These are phyloP conservation scores for Xylaria sp. DNA, from an alignment of 495 filamentous ascomycete species.

Conservation along the genomic window DNA sequence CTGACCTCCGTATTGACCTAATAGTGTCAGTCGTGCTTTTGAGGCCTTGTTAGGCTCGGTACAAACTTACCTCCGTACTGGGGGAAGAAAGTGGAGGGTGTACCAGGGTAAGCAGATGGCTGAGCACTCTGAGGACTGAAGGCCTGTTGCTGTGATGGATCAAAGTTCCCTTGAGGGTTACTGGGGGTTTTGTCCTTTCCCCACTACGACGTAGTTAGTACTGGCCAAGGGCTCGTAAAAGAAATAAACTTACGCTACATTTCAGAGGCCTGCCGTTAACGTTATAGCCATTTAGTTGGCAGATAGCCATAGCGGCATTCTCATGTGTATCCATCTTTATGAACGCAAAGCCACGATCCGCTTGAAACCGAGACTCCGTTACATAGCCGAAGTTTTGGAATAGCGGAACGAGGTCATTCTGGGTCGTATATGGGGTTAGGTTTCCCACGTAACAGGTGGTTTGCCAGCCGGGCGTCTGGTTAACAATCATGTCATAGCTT, in stretches of 20 bases:
- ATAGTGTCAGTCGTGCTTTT: constrained; percentile 33
- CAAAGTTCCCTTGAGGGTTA: constrained; percentile 71
- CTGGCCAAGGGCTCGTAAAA: not conserved
- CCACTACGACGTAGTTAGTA: constrained; percentile 67
- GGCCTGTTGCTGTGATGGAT: constrained; percentile 74
- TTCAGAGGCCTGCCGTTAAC: constrained; percentile 97
- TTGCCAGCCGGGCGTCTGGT: constrained; percentile 98
- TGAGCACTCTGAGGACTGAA: constrained; percentile 70
- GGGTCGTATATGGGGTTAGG: constrained; percentile 95
- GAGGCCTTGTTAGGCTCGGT: constrained; percentile 51
- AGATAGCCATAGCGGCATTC: constrained; percentile 98
- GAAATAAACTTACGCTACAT: constrained; percentile 81
- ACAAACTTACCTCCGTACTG: constrained; percentile 82
- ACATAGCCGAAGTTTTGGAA: constrained; percentile 99
- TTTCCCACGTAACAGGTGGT: constrained; percentile 99
- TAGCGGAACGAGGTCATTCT: constrained; percentile 91
- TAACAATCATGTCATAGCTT: constrained; percentile 97
- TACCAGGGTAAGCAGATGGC: constrained; percentile 68
- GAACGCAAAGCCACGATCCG: constrained; percentile 97
- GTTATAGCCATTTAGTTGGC: constrained; percentile 94
- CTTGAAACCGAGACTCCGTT: constrained; percentile 95
- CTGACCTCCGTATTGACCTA: constrained; percentile 59
- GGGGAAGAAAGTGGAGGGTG: constrained; percentile 86
- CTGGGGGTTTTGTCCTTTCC: constrained; percentile 97
- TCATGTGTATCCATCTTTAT: constrained; percentile 99